These are phyloP conservation scores for Ampelocalamus luodianensis DNA, from an alignment of 176 grass and related monocot species.

Conservation along the genomic window DNA sequence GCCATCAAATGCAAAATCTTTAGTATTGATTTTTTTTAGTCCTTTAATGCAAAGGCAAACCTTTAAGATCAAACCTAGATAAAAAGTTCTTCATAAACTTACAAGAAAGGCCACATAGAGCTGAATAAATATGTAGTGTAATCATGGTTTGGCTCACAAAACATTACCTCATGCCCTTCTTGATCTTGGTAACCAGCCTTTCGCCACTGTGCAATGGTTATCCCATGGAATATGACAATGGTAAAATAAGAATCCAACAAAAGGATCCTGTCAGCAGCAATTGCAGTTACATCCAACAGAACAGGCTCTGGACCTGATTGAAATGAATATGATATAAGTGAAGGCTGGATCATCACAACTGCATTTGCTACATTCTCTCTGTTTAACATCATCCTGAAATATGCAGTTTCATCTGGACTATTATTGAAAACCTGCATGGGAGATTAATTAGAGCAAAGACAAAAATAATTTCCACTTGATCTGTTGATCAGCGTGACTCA, in stretches of 20 bases:
- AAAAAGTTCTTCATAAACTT: constrained; percentile 22
- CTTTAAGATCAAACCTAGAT: constrained; percentile 6
- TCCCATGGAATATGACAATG: constrained; percentile 81
- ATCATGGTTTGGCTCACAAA: constrained; percentile 11
- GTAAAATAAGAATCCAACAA: constrained; percentile 91
- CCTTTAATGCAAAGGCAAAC: constrained; percentile 26
- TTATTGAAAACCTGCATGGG: constrained; percentile 82
- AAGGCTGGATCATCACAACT: constrained; percentile 92
- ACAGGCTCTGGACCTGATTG: constrained; percentile 71
- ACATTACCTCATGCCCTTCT: constrained; percentile 82
- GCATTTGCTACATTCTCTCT: constrained; percentile 76
- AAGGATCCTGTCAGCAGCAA: constrained; percentile 86
- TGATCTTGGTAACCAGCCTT: constrained; percentile 96
- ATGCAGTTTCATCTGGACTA: constrained; percentile 92
- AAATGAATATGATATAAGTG: constrained; percentile 86
- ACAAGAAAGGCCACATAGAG: constrained; percentile 9
- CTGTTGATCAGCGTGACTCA: constrained; percentile 33
- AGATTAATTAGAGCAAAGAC: constrained; percentile 39
- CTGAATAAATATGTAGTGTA: constrained; percentile 15
- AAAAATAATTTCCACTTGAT: constrained; percentile 12
- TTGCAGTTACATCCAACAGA: constrained; percentile 82
- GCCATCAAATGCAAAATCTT: not conserved
- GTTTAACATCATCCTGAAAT: constrained; percentile 86
- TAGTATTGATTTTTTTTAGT: not conserved
- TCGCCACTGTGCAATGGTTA: constrained; percentile 83